Conservation (phyloP, 2,329 filamentous ascomycete species). For the Lojkania enalia region DNA sequence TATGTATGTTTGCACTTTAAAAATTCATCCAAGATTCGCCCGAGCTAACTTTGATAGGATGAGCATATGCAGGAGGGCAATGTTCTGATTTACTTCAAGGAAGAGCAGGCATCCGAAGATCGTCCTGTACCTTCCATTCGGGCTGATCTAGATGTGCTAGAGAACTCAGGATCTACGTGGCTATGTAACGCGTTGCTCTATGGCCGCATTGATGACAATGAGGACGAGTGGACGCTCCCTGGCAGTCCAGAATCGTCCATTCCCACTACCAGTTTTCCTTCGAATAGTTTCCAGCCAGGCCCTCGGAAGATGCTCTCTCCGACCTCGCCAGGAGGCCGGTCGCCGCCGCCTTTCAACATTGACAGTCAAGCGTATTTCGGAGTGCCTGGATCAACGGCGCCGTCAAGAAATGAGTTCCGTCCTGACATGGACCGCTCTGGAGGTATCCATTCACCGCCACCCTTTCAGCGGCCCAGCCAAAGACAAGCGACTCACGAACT, state of each 20-base stretch:
- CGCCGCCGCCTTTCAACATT: slow-evolving; percentile 36
- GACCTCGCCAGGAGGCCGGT: slow-evolving; percentile 28
- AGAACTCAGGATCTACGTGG: slow-evolving; percentile 44
- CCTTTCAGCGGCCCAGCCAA: slow-evolving; percentile 12
- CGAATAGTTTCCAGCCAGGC: slow-evolving; percentile 18
- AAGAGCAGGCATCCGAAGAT: slow-evolving; percentile 42
- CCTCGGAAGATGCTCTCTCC: slow-evolving; percentile 31
- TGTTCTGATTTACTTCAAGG: slow-evolving; percentile 45
- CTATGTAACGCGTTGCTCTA: slow-evolving; percentile 41
- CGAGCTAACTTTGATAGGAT: slow-evolving; percentile 34
- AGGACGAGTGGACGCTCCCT: slow-evolving; percentile 35
- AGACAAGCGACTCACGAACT: slow-evolving; percentile 53
- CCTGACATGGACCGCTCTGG: slow-evolving; percentile 12
- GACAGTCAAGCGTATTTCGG: slow-evolving; percentile 27
- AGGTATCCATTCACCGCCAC: slow-evolving; percentile 16
- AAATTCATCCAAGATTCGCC: neutral
- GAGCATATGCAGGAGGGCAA: slow-evolving; percentile 44
- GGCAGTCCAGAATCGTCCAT: slow-evolving; percentile 26
- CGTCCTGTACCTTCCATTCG: slow-evolving; percentile 42
- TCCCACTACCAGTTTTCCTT: slow-evolving; percentile 17
- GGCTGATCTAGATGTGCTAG: slow-evolving; percentile 39
- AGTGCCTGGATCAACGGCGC: slow-evolving; percentile 14
- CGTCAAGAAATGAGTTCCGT: slow-evolving; percentile 22
- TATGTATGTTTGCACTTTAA: slow-evolving; percentile 30
- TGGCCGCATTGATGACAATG: slow-evolving; percentile 39